Conservation (phyloP, 179 eudicot species). For the Pouteria campechiana region DNA sequence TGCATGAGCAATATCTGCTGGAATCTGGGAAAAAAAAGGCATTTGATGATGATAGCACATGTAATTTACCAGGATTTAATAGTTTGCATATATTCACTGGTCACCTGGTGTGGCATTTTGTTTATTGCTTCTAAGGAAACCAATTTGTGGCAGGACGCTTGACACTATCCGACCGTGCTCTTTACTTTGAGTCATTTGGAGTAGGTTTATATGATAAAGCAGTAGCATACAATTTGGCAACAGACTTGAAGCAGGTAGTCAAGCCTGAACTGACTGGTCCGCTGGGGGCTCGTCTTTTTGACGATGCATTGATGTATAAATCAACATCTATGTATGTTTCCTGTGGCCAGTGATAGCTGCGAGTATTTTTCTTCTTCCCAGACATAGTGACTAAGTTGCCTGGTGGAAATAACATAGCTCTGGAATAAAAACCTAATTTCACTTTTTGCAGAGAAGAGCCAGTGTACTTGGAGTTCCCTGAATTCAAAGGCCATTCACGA, state of each 20-base stretch:
- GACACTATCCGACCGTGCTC: constrained; percentile 62
- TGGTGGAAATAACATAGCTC: too few relatives aligned
- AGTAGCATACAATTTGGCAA: constrained; percentile 59
- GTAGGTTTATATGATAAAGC: constrained; percentile 80
- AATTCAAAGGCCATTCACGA: constrained; percentile 74
- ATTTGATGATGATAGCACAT: too few relatives aligned
- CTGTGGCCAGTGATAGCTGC: constrained; percentile 1
- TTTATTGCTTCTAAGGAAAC: background rate
- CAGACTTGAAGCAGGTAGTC: constrained; percentile 70
- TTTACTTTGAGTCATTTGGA: constrained; percentile 80
- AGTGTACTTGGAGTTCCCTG: constrained; percentile 76
- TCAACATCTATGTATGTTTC: constrained; percentile 51
- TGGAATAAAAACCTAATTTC: too few relatives aligned
- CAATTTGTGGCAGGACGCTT: constrained; percentile 49
- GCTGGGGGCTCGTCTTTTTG: constrained; percentile 86
- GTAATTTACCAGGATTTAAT: too few relatives aligned
- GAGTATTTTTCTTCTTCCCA: background rate
- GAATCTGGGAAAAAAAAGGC: too few relatives aligned
- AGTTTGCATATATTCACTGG: too few relatives aligned
- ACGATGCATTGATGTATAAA: constrained; percentile 91
- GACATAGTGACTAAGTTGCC: too few relatives aligned
- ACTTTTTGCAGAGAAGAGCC: constrained; percentile 57
- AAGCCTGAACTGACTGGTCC: constrained; percentile 92
- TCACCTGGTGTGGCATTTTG: too few relatives aligned
- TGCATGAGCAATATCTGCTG: background rate